Conservation (phyloP, 176 grass and related monocot genomes). For the Thinopyrum elongatum region DNA sequence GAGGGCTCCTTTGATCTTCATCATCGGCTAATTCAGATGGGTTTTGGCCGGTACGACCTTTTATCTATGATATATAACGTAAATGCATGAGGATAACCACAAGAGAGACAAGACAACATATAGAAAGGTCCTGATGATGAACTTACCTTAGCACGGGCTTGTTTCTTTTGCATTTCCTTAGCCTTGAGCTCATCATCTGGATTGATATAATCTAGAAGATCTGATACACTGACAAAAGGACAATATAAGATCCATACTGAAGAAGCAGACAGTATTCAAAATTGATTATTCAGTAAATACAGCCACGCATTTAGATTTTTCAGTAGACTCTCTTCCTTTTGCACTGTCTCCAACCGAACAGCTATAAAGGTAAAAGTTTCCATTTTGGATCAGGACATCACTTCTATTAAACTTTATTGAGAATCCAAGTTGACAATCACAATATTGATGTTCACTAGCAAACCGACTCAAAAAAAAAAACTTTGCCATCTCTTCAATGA, state of each 20-base stretch:
- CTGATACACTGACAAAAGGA: slow-evolving; percentile 76
- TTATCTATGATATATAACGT: slow-evolving; percentile 64
- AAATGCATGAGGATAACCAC: slow-evolving; percentile 24
- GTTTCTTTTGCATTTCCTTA: slow-evolving; percentile 96
- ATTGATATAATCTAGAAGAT: slow-evolving; percentile 98
- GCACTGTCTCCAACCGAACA: background rate
- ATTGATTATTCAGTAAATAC: slow-evolving; percentile 5
- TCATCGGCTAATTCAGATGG: slow-evolving; percentile 64
- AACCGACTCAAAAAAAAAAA: slow-evolving; percentile 11
- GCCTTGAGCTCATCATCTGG: slow-evolving; percentile 89
- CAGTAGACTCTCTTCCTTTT: slow-evolving; percentile 1
- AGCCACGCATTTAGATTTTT: slow-evolving; percentile 1
- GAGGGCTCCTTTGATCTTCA: slow-evolving; percentile 56
- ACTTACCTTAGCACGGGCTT: slow-evolving; percentile 88
- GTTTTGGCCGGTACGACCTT: slow-evolving; percentile 62
- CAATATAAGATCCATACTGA: slow-evolving; percentile 31
- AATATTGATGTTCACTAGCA: slow-evolving; percentile 13
- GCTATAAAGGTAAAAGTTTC: background rate
- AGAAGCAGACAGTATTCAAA: slow-evolving; percentile 16
- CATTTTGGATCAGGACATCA: slow-evolving; percentile 26
- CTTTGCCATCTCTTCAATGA: slow-evolving; percentile 24
- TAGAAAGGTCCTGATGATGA: slow-evolving; percentile 12
- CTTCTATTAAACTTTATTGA: slow-evolving; percentile 16
- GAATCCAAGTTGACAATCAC: slow-evolving; percentile 2
- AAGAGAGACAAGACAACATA: slow-evolving; percentile 25